These are phyloP conservation scores for Suillus decipiens DNA, from an alignment of 768 basidiomycete genomes.

Conservation along the genomic window DNA sequence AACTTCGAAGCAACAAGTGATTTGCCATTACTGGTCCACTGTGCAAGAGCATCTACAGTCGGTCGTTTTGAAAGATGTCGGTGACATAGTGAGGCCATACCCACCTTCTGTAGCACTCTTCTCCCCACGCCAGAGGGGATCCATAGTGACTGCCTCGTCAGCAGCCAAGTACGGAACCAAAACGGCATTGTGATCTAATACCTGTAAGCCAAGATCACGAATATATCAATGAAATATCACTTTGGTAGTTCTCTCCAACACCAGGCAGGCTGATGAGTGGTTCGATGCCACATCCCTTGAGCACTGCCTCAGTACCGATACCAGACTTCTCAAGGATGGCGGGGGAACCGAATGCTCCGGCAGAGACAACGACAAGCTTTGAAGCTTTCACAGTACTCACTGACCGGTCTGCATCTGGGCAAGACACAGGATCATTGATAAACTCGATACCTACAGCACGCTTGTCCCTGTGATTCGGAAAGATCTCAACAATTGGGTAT, in stretches of 20 bases:
- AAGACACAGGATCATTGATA: conserved; percentile 31
- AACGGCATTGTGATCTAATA: conserved; percentile 32
- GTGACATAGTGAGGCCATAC: conserved; percentile 18
- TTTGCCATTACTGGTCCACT: conserved; percentile 41
- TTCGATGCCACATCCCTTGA: conserved; percentile 49
- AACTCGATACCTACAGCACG: conserved; percentile 54
- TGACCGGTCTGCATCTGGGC: conserved; percentile 25
- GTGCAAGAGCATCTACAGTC: conserved; percentile 31
- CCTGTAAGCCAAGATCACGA: neutral
- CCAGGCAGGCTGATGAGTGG: conserved; percentile 66
- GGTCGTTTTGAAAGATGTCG: conserved; percentile 17
- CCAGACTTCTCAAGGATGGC: conserved; percentile 64
- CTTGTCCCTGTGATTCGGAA: conserved; percentile 22
- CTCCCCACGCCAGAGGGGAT: conserved; percentile 44
- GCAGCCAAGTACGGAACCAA: conserved; percentile 40
- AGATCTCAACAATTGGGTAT: neutral
- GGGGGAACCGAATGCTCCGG: conserved; percentile 57
- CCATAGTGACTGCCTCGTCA: conserved; percentile 50
- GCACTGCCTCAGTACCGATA: conserved; percentile 55
- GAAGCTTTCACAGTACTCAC: conserved; percentile 37
- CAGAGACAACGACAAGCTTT: conserved; percentile 49
- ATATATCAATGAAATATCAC: conserved; percentile 26
- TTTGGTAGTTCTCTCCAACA: conserved; percentile 70
- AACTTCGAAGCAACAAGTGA: conserved; percentile 60
- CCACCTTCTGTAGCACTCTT: conserved; percentile 42